A percentile compares a stretch with the other conserved stretches of the same genome.
Conservation (phyloP, 225 moss, liverwort and hornwort genomes). For the Ulota crispa region DNA sequence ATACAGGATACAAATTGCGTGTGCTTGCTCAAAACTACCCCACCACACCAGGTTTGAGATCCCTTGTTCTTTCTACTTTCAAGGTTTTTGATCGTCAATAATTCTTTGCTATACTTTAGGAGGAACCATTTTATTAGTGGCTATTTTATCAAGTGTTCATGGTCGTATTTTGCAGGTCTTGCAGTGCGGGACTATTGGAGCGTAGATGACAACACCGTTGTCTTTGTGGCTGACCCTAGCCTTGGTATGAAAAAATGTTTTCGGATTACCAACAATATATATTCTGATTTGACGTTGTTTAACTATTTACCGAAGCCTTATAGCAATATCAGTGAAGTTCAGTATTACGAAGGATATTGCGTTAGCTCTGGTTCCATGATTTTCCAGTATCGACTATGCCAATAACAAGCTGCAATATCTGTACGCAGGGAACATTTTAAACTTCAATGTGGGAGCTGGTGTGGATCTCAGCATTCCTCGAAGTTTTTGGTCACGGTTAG, state of each 20-base stretch:
- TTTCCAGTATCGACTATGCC: not conserved
- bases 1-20: slow-evolving; percentile 93
- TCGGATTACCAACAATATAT: not conserved
- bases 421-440: slow-evolving; percentile 81
- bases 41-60: slow-evolving; percentile 77
- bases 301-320: not conserved
- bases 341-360: not conserved
- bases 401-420: slow-evolving; percentile 5
- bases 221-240: slow-evolving; percentile 98
- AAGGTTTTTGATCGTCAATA: not conserved
- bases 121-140: not conserved
- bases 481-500: slow-evolving; percentile 93
- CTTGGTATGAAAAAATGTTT: slow-evolving; percentile 52
- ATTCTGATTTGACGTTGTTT: not conserved
- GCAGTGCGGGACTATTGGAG: slow-evolving; percentile 87
- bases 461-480: slow-evolving; percentile 92
- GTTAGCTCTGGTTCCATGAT: not conserved
- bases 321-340: not conserved
- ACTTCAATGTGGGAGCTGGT: slow-evolving; percentile 91
- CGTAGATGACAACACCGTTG: slow-evolving; percentile 95
- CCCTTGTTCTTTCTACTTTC: slow-evolving; percentile 1
- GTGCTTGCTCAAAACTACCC: slow-evolving; percentile 97
- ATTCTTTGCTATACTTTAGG: not conserved
- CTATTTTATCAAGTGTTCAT: not conserved
- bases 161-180: slow-evolving; percentile 56